Percentiles rank a stretch among this genome's conserved stretches.
These are phyloP conservation scores for Pythium aphanidermatum DNA, from an alignment of 352 stramenopile genomes.

Conservation along the genomic window DNA sequence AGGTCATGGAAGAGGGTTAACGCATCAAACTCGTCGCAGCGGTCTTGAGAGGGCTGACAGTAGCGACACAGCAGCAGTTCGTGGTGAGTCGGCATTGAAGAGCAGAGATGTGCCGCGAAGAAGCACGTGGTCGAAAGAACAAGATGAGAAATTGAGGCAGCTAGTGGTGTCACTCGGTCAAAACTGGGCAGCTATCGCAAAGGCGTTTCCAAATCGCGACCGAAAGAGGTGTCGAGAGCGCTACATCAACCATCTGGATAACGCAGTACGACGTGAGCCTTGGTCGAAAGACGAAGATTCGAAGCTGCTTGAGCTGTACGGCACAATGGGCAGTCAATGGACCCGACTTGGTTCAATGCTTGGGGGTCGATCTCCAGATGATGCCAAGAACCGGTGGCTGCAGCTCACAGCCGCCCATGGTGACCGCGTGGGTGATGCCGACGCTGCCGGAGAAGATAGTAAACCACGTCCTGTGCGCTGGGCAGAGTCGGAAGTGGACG, in stretches of 20 bases:
- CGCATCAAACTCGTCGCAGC: neutral
- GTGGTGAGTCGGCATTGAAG: too few species aligned
- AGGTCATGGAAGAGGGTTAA: neutral
- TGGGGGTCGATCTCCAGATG: conserved; percentile 33
- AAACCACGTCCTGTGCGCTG: conserved; percentile 13
- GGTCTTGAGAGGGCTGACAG: too few species aligned
- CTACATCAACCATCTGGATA: conserved; percentile 64
- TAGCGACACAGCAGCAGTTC: neutral
- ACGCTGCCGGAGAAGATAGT: neutral
- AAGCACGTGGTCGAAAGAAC: conserved; percentile 33
- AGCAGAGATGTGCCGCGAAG: neutral
- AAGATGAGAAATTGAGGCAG: conserved; percentile 36
- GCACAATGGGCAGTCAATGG: conserved; percentile 28
- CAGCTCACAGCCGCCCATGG: conserved; percentile 3
- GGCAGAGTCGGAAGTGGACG: conserved; percentile 31
- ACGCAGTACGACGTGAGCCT: conserved; percentile 15
- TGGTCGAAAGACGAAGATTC: conserved; percentile 51
- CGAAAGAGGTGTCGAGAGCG: conserved; percentile 69
- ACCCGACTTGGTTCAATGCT: conserved; percentile 26
- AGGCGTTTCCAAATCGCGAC: conserved; percentile 32
- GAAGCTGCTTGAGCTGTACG: conserved; percentile 29
- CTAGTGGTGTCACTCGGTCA: conserved; percentile 33
- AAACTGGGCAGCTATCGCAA: conserved; percentile 37
- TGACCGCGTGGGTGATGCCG: neutral
- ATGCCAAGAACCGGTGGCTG: conserved; percentile 52